Base-by-base conservation (phyloP, 345 rosid species). In the Cardamine occulta region DNA sequence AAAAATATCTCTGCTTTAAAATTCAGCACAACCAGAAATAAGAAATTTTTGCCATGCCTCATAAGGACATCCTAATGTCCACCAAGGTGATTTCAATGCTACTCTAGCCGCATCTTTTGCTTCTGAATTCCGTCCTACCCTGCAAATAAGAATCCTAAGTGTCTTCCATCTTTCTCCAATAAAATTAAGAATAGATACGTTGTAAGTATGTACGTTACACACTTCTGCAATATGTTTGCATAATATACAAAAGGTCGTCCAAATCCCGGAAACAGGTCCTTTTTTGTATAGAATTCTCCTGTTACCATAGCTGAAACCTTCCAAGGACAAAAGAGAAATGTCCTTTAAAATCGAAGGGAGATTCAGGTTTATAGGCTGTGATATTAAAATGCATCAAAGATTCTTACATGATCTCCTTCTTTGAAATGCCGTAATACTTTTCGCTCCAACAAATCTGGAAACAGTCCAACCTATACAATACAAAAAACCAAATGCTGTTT, bases 271-370 rank as follows among this genome's bases (percentile, higher is more conserved):
- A 93, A 93, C 32, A 86, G 83, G 47, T 89, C 87, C 79, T 89
- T 89, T 84, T 71, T 93, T 23, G 88, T 72, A 66, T 93, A 93
- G 80, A 93, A 93, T 44, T 93, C 97, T 62, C 92, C 93, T 2
- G 98, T 91, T 74, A 91, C 86, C 84, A 91, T 72, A 79, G 98
- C 98, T 64, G 96, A 89, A 77, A 91, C 86, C 98, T 91, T 86
- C 70, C 81, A 81, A 76, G 7, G 53, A 8, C 42, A 13, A 76
- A 26, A 74, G 65, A 32, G 63, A 34, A 37, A 37, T 24, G 60
- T 60, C 52, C 17, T n/a, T 55, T 34, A 18, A 32, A 51, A 5
- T 39, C 52, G 2, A 72, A 66, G 45, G 2, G 72, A 65, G 60
- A 23, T 7, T 65, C 71, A 67, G 2, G 35, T 14, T 39, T 8